Evolutionary conservation across 225 moss, liverwort and hornwort genomes (phyloP).

Genomic region (Bryoerythrophyllum caledonicum): DNA sequence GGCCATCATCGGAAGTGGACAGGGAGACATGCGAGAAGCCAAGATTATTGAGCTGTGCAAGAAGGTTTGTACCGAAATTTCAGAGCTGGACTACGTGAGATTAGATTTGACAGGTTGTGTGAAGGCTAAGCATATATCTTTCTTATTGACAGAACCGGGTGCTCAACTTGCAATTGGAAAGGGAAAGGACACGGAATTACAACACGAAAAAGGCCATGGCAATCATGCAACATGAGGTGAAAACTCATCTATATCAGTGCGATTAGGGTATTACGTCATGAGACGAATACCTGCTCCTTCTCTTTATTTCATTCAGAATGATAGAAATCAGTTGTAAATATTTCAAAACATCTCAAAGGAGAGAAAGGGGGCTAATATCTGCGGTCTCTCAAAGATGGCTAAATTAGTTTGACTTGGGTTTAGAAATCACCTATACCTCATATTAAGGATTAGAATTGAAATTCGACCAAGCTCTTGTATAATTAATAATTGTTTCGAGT

Average conservation of each 20-base stretch:
- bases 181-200: conserved; percentile 51
- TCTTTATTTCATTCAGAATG: too few relatives aligned
- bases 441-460: too few relatives aligned
- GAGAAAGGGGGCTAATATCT: too few relatives aligned
- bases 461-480: too few relatives aligned
- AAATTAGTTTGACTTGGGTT: too few relatives aligned
- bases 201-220: conserved; percentile 45
- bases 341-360: too few relatives aligned
- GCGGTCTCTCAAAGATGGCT: too few relatives aligned
- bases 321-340: too few relatives aligned
- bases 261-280: too few relatives aligned
- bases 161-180: conserved; percentile 53
- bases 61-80: conserved; percentile 57
- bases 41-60: conserved; percentile 86
- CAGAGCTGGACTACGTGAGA: neutral
- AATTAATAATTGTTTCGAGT: too few relatives aligned
- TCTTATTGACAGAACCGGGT: conserved; percentile 42
- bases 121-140: neutral
- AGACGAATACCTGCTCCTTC: too few relatives aligned
- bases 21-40: conserved; percentile 84
- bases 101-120: neutral
- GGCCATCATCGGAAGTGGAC: conserved; percentile 78
- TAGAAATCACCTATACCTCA: too few relatives aligned
- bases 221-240: conserved; percentile 48
- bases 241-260: neutral